phyloP scores from a whole-genome alignment of 306 rosid genomes.

The Heteromeles arbutifolia region DNA sequence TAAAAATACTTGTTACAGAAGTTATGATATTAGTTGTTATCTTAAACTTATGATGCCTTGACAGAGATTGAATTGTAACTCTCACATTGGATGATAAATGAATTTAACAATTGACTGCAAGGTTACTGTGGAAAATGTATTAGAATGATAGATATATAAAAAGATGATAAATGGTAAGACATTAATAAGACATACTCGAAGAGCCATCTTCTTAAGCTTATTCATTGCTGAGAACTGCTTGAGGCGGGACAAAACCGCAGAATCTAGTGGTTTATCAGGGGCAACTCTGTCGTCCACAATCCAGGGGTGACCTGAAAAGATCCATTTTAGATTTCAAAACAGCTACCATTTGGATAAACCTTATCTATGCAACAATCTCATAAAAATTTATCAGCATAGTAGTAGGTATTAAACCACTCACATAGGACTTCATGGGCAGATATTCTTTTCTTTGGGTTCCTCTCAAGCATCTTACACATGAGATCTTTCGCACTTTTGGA shows the following conservation, averaged over 20 bases:
- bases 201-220: slow-evolving; percentile 85
- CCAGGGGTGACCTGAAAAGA: slow-evolving; percentile 78
- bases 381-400: background rate
- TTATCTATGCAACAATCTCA: background rate
- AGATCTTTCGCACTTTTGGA: slow-evolving; percentile 79
- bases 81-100: background rate
- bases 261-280: slow-evolving; percentile 80
- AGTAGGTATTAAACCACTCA: slow-evolving; percentile 37
- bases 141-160: slow-evolving; percentile 7
- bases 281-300: slow-evolving; percentile 78
- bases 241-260: slow-evolving; percentile 87
- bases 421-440: slow-evolving; percentile 86
- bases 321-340: slow-evolving; percentile 8
- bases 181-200: slow-evolving; percentile 41
- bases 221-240: slow-evolving; percentile 90
- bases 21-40: background rate
- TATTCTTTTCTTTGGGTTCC: slow-evolving; percentile 64
- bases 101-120: background rate
- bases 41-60: background rate
- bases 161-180: background rate
- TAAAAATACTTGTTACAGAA: background rate
- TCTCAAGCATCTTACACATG: slow-evolving; percentile 59
- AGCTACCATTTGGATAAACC: background rate
- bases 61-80: background rate
- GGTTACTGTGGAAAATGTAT: background rate